Evolutionary conservation across 176 grass and related monocot species (phyloP), one percentile per base, ranked within the genome.

Genomic region (Phyllostachys edulis): DNA sequence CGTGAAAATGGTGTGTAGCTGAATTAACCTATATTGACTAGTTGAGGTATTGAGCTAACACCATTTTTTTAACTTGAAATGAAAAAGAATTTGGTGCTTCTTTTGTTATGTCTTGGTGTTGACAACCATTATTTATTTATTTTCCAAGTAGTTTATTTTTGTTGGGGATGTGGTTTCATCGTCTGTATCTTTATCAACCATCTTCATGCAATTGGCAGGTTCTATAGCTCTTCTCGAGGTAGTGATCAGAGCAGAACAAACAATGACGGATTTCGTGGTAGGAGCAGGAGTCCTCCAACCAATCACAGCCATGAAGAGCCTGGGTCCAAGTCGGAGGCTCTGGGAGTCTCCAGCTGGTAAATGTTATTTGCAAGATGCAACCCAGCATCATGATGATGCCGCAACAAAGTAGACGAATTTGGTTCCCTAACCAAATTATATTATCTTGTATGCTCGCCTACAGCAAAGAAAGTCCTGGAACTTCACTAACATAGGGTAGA

Each of bases 201-300:
- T 29, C 17, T 75, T 51, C 16, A 21, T 84, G 49, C 15, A 16
- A 46, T 84, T 75, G 63, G 41, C 80, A 90, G 89, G 80, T 90
- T 90, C 80, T 90, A 90, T 45, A 67, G 75, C 56, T 66, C 84
- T 64, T 84, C 82, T 8, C 23, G 18, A 46, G 69, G 80, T 39
- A 74, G 80, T 63, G 84, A 83, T n/a, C 72, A 82, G n/a, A 82
- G 64, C 42, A 77, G 23, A 61, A 51, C 52, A 54, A 88, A 41
- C 64, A 76, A 77, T 54, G 72, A 63, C 0, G 55, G 80, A 11
- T 82, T 41, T 20, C 80, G 69, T 70, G 83, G 67, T 78, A 80
- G 89, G 75, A 90, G 89, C 69, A 90, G 89, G 68, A 90, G 89
- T 75, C 89, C 88, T 82, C 83, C 70, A 40, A 47, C 42, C 79